phyloP scores from a whole-genome alignment of 441 rosid genomes.

The Theobroma grandiflorum region DNA sequence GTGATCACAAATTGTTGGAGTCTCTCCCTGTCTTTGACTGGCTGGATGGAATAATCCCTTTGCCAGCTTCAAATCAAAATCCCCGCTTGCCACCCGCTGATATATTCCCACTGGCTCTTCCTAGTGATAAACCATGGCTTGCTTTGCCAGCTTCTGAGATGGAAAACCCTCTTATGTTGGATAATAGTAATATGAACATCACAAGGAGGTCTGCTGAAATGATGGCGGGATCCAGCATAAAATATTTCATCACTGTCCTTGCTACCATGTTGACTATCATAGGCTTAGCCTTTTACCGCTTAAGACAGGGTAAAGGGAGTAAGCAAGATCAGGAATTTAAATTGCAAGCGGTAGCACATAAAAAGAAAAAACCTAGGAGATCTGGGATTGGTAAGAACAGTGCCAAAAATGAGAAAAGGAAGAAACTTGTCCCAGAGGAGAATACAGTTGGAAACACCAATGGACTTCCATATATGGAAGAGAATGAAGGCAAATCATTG shows the following conservation, averaged over 20 bases:
- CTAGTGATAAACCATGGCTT: constrained; percentile 44
- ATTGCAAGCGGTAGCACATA: constrained; percentile 43
- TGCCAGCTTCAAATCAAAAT: constrained; percentile 46
- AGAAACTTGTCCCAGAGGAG: constrained; percentile 36
- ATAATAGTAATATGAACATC: constrained; percentile 28
- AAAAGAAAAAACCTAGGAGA: constrained; percentile 73
- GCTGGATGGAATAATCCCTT: constrained; percentile 43
- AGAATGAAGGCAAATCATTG: constrained; percentile 45
- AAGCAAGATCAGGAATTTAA: constrained; percentile 51
- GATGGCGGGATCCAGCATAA: constrained; percentile 28
- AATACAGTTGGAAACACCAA: constrained; percentile 30
- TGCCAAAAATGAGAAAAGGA: constrained; percentile 48
- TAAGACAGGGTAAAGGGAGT: constrained; percentile 44
- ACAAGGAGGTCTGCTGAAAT: constrained; percentile 35
- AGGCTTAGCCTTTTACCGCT: constrained; percentile 40
- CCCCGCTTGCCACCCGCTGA: constrained; percentile 41
- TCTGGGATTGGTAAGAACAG: constrained; percentile 52
- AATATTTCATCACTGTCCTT: constrained; percentile 35
- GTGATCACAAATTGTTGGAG: constrained; percentile 48
- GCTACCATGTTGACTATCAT: constrained; percentile 42
- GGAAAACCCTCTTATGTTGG: constrained; percentile 35
- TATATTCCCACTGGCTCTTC: constrained; percentile 52
- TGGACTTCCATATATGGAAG: constrained; percentile 39
- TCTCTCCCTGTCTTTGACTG: constrained; percentile 46
- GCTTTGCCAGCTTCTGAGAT: constrained; percentile 61